These are phyloP conservation scores for Microbotryum violaceum DNA, from an alignment of 1,284 basidiomycete species.

Conservation along the genomic window DNA sequence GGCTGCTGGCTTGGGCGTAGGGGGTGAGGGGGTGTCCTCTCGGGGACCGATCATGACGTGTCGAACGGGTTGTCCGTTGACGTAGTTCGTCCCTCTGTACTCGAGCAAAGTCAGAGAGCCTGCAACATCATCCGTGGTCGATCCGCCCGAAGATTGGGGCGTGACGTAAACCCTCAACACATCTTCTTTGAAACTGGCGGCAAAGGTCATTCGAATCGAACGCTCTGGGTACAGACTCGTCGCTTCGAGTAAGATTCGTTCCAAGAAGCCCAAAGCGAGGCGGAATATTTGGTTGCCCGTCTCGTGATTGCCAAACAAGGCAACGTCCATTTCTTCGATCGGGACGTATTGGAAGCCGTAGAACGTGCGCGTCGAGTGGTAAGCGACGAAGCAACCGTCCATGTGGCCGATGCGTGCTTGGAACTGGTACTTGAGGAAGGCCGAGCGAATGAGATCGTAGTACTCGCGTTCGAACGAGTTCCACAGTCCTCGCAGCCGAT, in stretches of 20 bases:
- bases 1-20: neutral
- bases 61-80: constrained; percentile 13
- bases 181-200: neutral
- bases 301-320: constrained; percentile 59
- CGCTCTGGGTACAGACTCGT: constrained; percentile 57
- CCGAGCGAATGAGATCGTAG: constrained; percentile 84
- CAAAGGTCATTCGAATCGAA: constrained; percentile 29
- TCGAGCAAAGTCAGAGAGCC: constrained; percentile 22
- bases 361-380: constrained; percentile 81
- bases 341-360: constrained; percentile 95
- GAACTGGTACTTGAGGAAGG: constrained; percentile 94
- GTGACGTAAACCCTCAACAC: constrained; percentile 25
- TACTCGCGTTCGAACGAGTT: constrained; percentile 79
- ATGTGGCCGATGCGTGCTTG: constrained; percentile 94
- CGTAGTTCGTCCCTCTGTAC: constrained; percentile 22
- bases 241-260: constrained; percentile 59
- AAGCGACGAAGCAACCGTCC: constrained; percentile 93
- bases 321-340: constrained; percentile 76
- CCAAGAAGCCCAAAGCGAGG: constrained; percentile 65
- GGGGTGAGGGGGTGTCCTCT: neutral
- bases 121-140: neutral
- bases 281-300: constrained; percentile 69
- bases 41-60: constrained; percentile 3
- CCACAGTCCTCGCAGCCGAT: constrained; percentile 52
- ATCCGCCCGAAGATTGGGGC: neutral